Base-by-base conservation (phyloP, 2,329 filamentous ascomycete species). In the Allantophomopsis lycopodina region DNA sequence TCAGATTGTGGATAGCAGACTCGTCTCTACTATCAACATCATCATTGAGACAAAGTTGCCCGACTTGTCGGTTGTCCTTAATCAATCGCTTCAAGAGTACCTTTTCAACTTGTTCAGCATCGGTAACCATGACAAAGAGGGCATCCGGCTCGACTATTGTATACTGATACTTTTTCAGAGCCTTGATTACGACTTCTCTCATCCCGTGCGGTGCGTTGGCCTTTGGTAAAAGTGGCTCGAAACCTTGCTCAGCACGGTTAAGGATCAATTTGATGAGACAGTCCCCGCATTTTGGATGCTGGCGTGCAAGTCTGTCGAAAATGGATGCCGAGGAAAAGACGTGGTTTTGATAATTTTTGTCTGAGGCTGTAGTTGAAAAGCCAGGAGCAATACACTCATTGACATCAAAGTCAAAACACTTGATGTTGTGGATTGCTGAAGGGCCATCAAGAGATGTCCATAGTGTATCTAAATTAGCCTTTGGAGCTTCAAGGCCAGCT, bases 381-480 rank as follows among this genome's bases (percentile, higher is more conserved):
- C 60, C 60, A n/a, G 60, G 60, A 2, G 56, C 60, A 10, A 64
- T 41, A 44, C 61, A 64, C 40, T 62, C 59, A 45, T 62, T 58
- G 12, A 60, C 55, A 35, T 55, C 55, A 46, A 63, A 64, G 12
- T 58, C 55, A 48, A 54, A 48, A 44, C 61, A 64, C 38, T 63
- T 60, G 36, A 60, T 49, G 38, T 59, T 56, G 32, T 56, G 56
- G 40, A 63, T 61, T 20, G 57, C 56, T 20, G 51, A 50, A 13
- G 62, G 62, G 0, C 62, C 62, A 44, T 64, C 62, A 6, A 63
- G 42, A 10, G 59, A 60, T 11, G 61, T 65, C 62, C 61, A 64
- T 5, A 58, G 47, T 2, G 61, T 47, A 39, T 64, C 58, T 3
- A 57, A 50, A 43, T 64, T 64, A 37, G 58, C 60, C 35, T 56